Evolutionary conservation across 2,329 filamentous ascomycete genomes (phyloP).

Genomic region (Ploettnerulaceae sp.): DNA sequence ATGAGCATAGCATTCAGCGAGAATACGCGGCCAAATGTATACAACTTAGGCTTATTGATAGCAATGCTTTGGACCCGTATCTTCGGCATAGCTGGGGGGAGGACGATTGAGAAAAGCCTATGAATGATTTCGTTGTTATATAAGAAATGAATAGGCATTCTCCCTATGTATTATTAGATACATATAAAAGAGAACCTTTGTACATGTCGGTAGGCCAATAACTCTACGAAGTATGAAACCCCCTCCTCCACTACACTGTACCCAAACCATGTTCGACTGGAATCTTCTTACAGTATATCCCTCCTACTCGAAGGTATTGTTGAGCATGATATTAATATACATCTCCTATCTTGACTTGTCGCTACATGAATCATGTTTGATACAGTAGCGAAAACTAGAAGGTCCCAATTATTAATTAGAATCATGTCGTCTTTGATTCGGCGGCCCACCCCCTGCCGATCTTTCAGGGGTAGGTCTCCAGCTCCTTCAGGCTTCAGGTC

Average conservation of each 20-base stretch:
- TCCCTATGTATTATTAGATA: no score
- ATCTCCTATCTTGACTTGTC: no score
- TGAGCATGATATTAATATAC: no score
- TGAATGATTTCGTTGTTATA: no score
- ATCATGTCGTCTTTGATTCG: slow-evolving; percentile 10
- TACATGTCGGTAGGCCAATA: no score
- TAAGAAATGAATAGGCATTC: no score
- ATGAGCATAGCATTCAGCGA: slow-evolving; percentile 45
- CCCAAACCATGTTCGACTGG: no score
- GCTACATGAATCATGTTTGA: background rate
- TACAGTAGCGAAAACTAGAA: background rate
- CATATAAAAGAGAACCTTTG: no score
- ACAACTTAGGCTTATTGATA: slow-evolving; percentile 56
- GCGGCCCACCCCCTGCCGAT: slow-evolving; percentile 7
- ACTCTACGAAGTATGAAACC: no score
- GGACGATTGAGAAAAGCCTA: slow-evolving; percentile 56
- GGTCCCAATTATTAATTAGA: background rate
- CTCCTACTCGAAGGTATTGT: no score
- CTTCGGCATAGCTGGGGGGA: slow-evolving; percentile 49
- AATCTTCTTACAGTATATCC: no score
- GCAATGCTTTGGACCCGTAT: slow-evolving; percentile 49
- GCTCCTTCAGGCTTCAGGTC: background rate
- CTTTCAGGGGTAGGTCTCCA: slow-evolving; percentile 9
- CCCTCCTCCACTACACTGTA: no score
- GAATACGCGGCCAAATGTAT: slow-evolving; percentile 56